Conservation (phyloP, 495 filamentous ascomycete species). For the Letharia lupina region DNA sequence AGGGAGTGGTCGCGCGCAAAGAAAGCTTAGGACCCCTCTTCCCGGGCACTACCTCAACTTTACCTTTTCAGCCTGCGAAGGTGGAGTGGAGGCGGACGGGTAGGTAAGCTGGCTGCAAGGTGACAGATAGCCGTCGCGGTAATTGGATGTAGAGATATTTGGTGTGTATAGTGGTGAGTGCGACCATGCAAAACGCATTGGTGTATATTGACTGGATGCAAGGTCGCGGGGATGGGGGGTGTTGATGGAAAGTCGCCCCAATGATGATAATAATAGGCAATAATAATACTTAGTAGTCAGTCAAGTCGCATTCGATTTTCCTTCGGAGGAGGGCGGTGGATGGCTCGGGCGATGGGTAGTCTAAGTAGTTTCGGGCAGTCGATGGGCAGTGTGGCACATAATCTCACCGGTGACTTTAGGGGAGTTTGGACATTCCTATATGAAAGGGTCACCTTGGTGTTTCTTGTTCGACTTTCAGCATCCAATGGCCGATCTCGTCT, state of each 20-base stretch:
- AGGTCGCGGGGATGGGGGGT: slow-evolving; percentile 23
- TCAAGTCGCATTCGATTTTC: background rate
- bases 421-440: background rate
- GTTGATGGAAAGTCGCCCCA: slow-evolving; percentile 21
- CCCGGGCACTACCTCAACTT: slow-evolving; percentile 25
- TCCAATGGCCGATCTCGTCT: background rate
- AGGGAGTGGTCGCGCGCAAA: slow-evolving; percentile 22
- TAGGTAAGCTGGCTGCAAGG: slow-evolving; percentile 23
- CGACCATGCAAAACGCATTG: slow-evolving; percentile 21
- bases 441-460: background rate
- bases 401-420: slow-evolving; percentile 7
- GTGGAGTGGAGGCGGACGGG: slow-evolving; percentile 21
- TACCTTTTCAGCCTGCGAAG: slow-evolving; percentile 9
- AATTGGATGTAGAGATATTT: slow-evolving; percentile 23
- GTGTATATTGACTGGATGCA: slow-evolving; percentile 19
- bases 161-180: slow-evolving; percentile 17
- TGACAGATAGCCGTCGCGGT: slow-evolving; percentile 19
- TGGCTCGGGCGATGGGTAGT: slow-evolving; percentile 29
- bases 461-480: background rate
- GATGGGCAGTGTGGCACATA: slow-evolving; percentile 20
- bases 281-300: background rate
- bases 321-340: slow-evolving; percentile 45
- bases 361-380: slow-evolving; percentile 24
- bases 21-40: slow-evolving; percentile 28
- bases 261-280: slow-evolving; percentile 4